Evolutionary conservation across 1,139 yeast genomes (phyloP), one percentile per base, ranked within the genome.

Genomic region (Protomyces inundatus): DNA sequence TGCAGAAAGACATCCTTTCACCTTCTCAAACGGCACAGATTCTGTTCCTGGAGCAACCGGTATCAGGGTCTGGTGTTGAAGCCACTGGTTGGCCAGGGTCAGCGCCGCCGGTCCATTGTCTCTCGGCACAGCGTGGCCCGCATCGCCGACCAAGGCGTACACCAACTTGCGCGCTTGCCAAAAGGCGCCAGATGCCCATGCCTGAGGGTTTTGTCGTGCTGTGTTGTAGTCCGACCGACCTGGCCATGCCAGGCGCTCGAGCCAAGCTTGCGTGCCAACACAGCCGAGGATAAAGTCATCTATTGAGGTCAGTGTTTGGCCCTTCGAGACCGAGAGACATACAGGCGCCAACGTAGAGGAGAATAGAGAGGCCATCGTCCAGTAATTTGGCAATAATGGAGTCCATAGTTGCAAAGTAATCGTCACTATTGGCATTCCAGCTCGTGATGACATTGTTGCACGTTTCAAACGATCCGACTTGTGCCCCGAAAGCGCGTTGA

Each of bases 391-490:
- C 62, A 10, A 69, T 67, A 33, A 66, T 66, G 3, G 57, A 34
- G 6, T 46, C 40, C 16, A 45, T 37, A n/a, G 55, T 33, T 3
- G 6, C 35, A 33, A 32, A 50, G 4, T 35, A 32, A 37, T 57
- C 55, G 34, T 34, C n/a, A 12, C 32, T 45, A 12, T 40, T 16
- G 39, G 36, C 37, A 30, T 33, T 45, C 33, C 64, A 55, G 58
- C 82, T 82, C 78, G 85, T 88, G 60, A 95, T 93, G 71, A 87
- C 91, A 73, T 85, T 83, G 80, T 89, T 89, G 80, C 98, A 93
- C 52, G 90, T 83, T 74, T 86, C 85, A 76, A 85, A 93, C 59
- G 78, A 76, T 64, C 87, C 93, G 66, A 89, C 95, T 10, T 42
- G 50, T 12, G 33, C 96, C 67, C 98, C 98, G 66, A 93, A 80